Evolutionary conservation across 1,284 basidiomycete genomes (phyloP).

Genomic region (Singerocomus inundabilis): DNA sequence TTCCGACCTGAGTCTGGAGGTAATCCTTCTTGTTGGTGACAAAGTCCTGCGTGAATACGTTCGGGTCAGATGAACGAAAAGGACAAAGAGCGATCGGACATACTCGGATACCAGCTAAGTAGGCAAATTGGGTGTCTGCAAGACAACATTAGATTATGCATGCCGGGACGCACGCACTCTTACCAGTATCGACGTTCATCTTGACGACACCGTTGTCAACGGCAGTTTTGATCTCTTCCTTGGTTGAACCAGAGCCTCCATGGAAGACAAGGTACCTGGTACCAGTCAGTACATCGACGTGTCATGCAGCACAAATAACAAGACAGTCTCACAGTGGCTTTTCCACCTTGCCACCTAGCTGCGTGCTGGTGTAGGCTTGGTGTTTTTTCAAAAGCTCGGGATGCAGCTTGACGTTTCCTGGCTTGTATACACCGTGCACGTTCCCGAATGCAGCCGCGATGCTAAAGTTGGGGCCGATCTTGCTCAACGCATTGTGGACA

Average conservation of each 20-base stretch:
- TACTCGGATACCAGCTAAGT: conserved; percentile 85
- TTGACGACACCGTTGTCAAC: conserved; percentile 94
- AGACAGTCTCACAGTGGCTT: conserved; percentile 75
- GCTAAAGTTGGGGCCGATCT: conserved; percentile 91
- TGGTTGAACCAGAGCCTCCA: conserved; percentile 97
- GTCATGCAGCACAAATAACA: neutral
- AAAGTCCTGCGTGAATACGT: conserved; percentile 60
- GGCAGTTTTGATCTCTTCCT: conserved; percentile 94
- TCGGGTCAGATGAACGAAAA: conserved; percentile 1
- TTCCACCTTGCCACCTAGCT: conserved; percentile 66
- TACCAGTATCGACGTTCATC: conserved; percentile 93
- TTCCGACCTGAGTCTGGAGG: conserved; percentile 86
- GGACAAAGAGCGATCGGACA: conserved; percentile 20
- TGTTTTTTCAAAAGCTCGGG: conserved; percentile 94
- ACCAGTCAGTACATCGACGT: neutral
- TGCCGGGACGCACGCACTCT: neutral
- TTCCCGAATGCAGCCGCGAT: conserved; percentile 88
- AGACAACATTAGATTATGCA: conserved; percentile 8
- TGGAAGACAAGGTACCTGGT: conserved; percentile 97
- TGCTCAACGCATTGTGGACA: conserved; percentile 81
- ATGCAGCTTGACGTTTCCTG: conserved; percentile 82
- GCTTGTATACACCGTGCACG: conserved; percentile 87
- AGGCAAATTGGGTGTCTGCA: conserved; percentile 87
- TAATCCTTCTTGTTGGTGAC: conserved; percentile 82
- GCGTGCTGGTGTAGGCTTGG: conserved; percentile 75